These are phyloP conservation scores for Warburgia ugandensis DNA, from an alignment of 164 flowering plant genomes.

Conservation along the genomic window DNA sequence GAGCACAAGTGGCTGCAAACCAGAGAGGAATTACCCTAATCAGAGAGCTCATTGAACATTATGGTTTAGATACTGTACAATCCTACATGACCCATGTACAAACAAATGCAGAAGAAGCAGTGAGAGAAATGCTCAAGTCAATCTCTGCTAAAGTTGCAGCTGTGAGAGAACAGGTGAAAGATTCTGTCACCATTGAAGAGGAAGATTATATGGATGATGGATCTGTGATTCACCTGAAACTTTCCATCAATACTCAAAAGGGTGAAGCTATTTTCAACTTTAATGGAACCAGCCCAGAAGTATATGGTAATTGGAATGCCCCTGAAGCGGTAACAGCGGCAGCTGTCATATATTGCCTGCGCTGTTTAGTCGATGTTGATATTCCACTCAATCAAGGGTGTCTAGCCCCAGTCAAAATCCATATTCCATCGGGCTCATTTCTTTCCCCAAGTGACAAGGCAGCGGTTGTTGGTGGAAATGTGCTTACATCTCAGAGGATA, in stretches of 20 bases:
- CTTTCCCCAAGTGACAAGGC: constrained; percentile 96
- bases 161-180: constrained; percentile 13
- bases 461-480: constrained; percentile 98
- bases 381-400: constrained; percentile 99
- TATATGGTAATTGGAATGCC: constrained; percentile 97
- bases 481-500: constrained; percentile 89
- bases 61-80: constrained; percentile 79
- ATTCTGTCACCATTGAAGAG: constrained; percentile 56
- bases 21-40: constrained; percentile 93
- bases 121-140: constrained; percentile 92
- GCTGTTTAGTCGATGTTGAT: constrained; percentile 84
- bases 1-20: constrained; percentile 96
- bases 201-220: constrained; percentile 99
- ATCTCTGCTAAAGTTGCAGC: constrained; percentile 48
- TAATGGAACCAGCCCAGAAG: constrained; percentile 86
- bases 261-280: constrained; percentile 92
- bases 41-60: constrained; percentile 88
- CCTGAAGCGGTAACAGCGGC: constrained; percentile 98
- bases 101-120: constrained; percentile 89
- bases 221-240: constrained; percentile 72
- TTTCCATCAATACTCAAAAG: constrained; percentile 57
- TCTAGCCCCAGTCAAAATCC: constrained; percentile 81
- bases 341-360: constrained; percentile 91
- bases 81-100: constrained; percentile 94
- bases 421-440: constrained; percentile 76